A percentile compares a stretch with the other conserved stretches of the same genome.
Conservation (phyloP, 352 stramenopile species). For the Phytopythium chamaehyphon region DNA sequence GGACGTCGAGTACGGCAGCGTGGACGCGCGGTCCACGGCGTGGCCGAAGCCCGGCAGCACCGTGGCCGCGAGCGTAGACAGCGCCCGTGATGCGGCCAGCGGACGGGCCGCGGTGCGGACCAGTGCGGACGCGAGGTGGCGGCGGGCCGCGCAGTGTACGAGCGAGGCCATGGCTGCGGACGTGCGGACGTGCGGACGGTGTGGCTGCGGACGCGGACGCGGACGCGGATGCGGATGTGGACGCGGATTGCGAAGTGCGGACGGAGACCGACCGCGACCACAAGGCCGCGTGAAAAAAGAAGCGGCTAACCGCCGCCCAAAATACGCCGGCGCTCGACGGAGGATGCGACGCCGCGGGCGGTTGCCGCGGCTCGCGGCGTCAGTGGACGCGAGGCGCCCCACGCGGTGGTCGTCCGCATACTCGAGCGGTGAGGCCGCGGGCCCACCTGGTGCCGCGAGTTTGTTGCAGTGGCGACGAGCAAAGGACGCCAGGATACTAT, state of each 20-base stretch:
- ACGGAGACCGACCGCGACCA: no score
- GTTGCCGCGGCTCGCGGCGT: neutral
- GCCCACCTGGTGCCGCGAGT: constrained; percentile 6
- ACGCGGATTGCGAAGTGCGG: neutral
- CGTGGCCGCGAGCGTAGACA: constrained; percentile 4
- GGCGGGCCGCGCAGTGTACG: neutral
- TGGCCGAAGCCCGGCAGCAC: constrained; percentile 1
- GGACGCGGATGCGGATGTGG: neutral
- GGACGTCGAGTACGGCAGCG: constrained; percentile 5
- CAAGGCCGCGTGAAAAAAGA: constrained; percentile 6
- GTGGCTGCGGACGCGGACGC: neutral
- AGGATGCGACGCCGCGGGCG: neutral
- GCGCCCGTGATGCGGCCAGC: neutral
- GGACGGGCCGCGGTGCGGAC: neutral
- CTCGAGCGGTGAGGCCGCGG: neutral
- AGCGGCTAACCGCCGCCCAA: constrained; percentile 1
- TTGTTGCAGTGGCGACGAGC: neutral
- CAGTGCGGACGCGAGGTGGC: neutral
- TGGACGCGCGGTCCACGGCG: neutral
- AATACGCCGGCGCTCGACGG: neutral
- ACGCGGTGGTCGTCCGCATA: constrained; percentile 7
- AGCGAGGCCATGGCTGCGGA: neutral
- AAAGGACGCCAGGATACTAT: neutral
- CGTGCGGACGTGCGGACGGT: neutral
- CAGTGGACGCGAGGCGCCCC: constrained; percentile 8